These are phyloP conservation scores for Phytophthora tubulina DNA, from an alignment of 352 stramenopile genomes.

Conservation along the genomic window DNA sequence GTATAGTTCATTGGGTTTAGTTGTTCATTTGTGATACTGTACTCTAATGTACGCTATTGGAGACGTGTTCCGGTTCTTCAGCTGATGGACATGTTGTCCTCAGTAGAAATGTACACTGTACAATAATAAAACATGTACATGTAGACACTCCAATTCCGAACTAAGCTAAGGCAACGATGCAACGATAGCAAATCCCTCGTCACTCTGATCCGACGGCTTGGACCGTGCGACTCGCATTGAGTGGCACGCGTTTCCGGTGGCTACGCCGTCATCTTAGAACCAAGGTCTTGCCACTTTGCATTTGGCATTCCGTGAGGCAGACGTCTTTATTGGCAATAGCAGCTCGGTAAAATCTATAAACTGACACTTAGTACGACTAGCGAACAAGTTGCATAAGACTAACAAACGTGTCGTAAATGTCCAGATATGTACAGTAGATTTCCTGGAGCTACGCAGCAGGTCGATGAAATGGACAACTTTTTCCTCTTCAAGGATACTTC, in stretches of 20 bases:
- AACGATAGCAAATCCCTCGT: conserved; percentile 29
- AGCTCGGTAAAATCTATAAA: background rate
- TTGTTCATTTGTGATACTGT: too few relatives aligned
- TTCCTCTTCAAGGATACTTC: conserved; percentile 47
- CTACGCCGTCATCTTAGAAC: conserved; percentile 12
- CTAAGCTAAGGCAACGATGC: conserved; percentile 15
- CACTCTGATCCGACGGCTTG: conserved; percentile 23
- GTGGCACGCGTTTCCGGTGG: conserved; percentile 29
- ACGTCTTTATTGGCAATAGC: background rate
- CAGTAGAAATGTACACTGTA: too few relatives aligned
- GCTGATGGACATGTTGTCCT: background rate
- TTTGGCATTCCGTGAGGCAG: conserved; percentile 11
- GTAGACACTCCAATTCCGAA: background rate
- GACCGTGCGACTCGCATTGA: conserved; percentile 15
- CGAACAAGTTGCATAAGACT: conserved; percentile 4
- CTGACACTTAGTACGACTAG: conserved; percentile 17
- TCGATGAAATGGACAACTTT: conserved; percentile 59
- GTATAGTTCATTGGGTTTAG: too few relatives aligned
- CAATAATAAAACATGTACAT: too few relatives aligned
- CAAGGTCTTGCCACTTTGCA: background rate
- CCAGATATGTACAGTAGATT: conserved; percentile 17
- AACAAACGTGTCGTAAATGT: conserved; percentile 1
- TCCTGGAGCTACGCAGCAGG: conserved; percentile 29
- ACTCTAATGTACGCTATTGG: too few relatives aligned
- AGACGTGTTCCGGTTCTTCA: background rate